Evolutionary conservation across 148 eudicot genomes (phyloP), one percentile per base, ranked within the genome.

Genomic region (Silene latifolia): DNA sequence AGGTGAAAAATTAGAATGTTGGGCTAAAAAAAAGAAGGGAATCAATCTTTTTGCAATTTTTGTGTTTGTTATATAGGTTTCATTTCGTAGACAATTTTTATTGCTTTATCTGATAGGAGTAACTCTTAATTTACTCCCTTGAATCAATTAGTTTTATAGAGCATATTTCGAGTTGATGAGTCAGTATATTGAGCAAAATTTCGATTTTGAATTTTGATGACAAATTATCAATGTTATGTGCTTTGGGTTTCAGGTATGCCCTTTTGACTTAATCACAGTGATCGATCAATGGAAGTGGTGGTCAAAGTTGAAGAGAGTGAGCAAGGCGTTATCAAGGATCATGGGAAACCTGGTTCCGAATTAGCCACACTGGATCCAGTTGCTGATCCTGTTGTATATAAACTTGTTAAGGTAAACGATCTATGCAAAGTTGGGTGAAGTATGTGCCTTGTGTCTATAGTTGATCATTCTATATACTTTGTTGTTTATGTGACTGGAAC

Each of bases 311-410:
- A 83, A 73, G 83, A 54, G 72, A 71, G 70, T 72, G 84, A 80
- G 74, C 86, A 80, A 64, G 86, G 77, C 32, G 58, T 63, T 64
- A 60, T 76, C 60, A 81, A 73, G 80, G 80, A 79, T 69, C 63
- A 70, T 71, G 78, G 35, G 46, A 69, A 76, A 68, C 63, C 81
- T 19, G 61, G 74, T 63, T 76, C 84, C 18, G 72, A 58, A 65
- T 72, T 69, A 27, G 74, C 83, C 58, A 63, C 84, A 13, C 72
- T 71, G 69, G 80, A 81, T 79, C 78, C 79, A 81, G 80, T 69
- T 73, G 75, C 97, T 35, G 90, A 91, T 86, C 93, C 97, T 51
- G 86, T 91, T 63, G 90, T 91, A 46, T 91, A 91, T 79, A 86
- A 89, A 85, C 97, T 91, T 67, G 97, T 89, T 80, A 86, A 92